These are phyloP conservation scores for Diaporthe ampelina DNA, from an alignment of 2,329 filamentous ascomycete species.

Conservation along the genomic window DNA sequence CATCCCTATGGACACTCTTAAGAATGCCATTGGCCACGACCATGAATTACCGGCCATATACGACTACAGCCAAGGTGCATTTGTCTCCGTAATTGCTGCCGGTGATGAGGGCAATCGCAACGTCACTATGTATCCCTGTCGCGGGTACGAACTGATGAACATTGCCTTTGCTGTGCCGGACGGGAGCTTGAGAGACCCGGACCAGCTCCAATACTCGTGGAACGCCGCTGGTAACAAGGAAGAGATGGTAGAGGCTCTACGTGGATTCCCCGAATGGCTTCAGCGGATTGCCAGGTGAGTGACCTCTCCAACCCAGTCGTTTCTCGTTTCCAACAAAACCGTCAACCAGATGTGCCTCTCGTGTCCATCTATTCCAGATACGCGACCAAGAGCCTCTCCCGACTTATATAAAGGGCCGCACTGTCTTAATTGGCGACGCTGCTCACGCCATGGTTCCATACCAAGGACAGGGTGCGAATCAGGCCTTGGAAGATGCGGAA, in stretches of 20 bases:
- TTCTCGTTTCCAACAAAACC: not conserved
- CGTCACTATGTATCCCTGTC: not conserved
- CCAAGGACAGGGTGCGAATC: slow-evolving; percentile 23
- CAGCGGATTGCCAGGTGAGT: not conserved
- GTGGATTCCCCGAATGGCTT: not conserved
- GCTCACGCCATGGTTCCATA: slow-evolving; percentile 28
- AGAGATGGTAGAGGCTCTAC: not conserved
- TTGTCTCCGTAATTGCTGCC: not conserved
- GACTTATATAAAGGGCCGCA: not conserved
- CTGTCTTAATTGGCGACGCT: slow-evolving; percentile 22
- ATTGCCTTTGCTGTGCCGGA: slow-evolving; percentile 15
- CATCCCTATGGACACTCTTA: not conserved
- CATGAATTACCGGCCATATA: not conserved
- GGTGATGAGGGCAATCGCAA: slow-evolving; percentile 18
- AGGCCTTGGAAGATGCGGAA: slow-evolving; percentile 19
- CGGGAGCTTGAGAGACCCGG: not conserved
- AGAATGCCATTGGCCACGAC: not conserved
- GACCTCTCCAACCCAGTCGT: not conserved
- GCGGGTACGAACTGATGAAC: slow-evolving; percentile 1
- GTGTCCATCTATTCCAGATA: not conserved
- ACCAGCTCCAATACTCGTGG: slow-evolving; percentile 12
- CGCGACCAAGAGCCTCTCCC: slow-evolving; percentile 13
- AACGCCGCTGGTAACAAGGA: slow-evolving; percentile 2
- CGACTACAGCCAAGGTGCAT: slow-evolving; percentile 2
- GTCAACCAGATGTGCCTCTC: slow-evolving; percentile 11